Evolutionary conservation across 2,329 filamentous ascomycete species (phyloP), one percentile per base, ranked within the genome.

Genomic region (Colletotrichum tropicicola): DNA sequence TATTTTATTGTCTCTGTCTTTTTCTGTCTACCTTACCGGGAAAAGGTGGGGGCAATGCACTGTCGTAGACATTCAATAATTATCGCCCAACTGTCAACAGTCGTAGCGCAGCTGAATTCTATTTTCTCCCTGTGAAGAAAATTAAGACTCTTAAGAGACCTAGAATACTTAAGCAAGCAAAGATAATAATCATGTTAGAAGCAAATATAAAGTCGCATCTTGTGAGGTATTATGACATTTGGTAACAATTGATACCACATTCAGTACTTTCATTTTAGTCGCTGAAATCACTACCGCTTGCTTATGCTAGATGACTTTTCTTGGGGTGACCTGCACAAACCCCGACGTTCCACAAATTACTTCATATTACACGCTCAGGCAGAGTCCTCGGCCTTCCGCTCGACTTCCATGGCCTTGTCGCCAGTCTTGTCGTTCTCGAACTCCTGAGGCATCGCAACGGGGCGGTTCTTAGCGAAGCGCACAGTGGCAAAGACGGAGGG

Each of bases 401-500:
- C 71, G 8, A 70, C 32, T 43, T 68, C 65, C 10, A 70, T 66
- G 7, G 68, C 61, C 68, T 74, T 73, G 51, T 73, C 67, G 10
- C 37, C 57, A 8, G 48, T 37, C 67, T 73, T 73, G 10, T 69
- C 70, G 17, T 55, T 53, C 10, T 62, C 57, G 47, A 73, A 73
- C 60, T 75, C 74, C 58, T 74, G 71, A 1, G 73, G 71, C 70
- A 75, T 73, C 13, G 70, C 73, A 55, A 75, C 68, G 5, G 75
- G 73, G 8, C 75, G 71, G 43, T 61, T 72, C 72, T 74, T 78
- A 39, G 78, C 78, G 65, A 75, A 79, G 65, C 67, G 69, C 52
- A 80, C 78, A 1, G 77, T 78, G 1, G 66, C 67, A 71, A 74
- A 76, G 23, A 74, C 72, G 0, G 75, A 79, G 3, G 75, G 76